Percentiles rank a stretch among this genome's conserved stretches.
Conservation (phyloP, 345 rosid species). For the Turnera subulata region DNA sequence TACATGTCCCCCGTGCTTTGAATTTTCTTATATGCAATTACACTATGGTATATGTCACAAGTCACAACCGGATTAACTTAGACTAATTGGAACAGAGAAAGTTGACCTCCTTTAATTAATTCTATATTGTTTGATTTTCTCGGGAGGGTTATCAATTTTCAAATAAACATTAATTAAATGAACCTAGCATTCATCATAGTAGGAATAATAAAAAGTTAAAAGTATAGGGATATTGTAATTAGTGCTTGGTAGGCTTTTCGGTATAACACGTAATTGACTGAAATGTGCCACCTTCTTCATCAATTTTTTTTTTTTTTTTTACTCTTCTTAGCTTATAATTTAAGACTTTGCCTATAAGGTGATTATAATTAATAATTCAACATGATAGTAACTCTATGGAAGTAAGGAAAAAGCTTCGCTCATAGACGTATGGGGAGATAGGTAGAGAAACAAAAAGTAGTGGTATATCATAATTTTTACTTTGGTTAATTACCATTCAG, state of each 20-base stretch:
- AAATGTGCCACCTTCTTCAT: conserved; percentile 21
- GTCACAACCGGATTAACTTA: too few species aligned
- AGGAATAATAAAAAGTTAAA: too few species aligned
- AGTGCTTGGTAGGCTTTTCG: conserved; percentile 19
- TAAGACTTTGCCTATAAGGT: conserved; percentile 27
- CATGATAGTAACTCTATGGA: conserved; percentile 14
- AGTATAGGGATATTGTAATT: conserved; percentile 1
- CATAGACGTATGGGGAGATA: background rate
- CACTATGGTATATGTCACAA: too few species aligned
- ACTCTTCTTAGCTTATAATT: conserved; percentile 37
- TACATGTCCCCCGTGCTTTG: too few species aligned
- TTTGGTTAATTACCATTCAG: too few species aligned
- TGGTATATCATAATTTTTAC: background rate
- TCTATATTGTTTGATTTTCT: too few species aligned
- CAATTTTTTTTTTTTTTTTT: conserved; percentile 12
- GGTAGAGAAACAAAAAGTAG: background rate
- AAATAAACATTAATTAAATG: background rate
- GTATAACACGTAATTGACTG: conserved; percentile 28
- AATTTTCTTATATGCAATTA: too few species aligned
- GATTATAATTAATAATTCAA: conserved; percentile 23
- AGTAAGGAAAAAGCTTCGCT: background rate
- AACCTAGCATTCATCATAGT: background rate
- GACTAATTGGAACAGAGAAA: too few species aligned
- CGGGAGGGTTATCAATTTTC: too few species aligned
- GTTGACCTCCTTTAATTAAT: too few species aligned